phyloP scores from a whole-genome alignment of 306 rosid species.

The Vachellia pachyceras region DNA sequence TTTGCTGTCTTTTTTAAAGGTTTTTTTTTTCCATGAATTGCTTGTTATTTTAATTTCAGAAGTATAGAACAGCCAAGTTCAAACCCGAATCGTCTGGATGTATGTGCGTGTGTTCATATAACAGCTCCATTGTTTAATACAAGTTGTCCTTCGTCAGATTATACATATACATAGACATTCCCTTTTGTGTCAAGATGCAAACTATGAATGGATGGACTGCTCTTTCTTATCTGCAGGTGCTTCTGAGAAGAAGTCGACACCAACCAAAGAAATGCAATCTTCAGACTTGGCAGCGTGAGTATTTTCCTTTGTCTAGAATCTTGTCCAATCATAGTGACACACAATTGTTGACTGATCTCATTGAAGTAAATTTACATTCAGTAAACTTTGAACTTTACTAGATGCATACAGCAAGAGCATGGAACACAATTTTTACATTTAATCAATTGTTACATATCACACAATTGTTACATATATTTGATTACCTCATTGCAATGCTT shows the following conservation, averaged over 20 bases:
- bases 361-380: not conserved
- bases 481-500: not conserved
- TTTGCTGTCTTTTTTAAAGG: not conserved
- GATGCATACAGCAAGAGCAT: not conserved
- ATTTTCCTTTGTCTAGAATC: slow-evolving; percentile 7
- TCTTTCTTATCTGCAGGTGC: slow-evolving; percentile 49
- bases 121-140: slow-evolving; percentile 29
- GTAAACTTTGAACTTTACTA: not conserved
- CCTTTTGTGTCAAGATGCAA: slow-evolving; percentile 9
- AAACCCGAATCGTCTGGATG: slow-evolving; percentile 79
- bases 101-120: slow-evolving; percentile 31
- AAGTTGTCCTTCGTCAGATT: slow-evolving; percentile 21
- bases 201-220: slow-evolving; percentile 23
- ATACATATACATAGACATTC: not conserved
- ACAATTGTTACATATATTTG: not conserved
- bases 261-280: slow-evolving; percentile 56
- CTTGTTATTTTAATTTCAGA: slow-evolving; percentile 37
- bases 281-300: slow-evolving; percentile 62
- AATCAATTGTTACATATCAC: too few relatives aligned
- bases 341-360: slow-evolving; percentile 4
- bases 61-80: slow-evolving; percentile 74
- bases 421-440: too few relatives aligned
- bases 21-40: slow-evolving; percentile 6
- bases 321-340: not conserved
- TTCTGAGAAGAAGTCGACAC: slow-evolving; percentile 46